These are phyloP conservation scores for Purpureocillium lavendulum DNA, from an alignment of 2,329 filamentous ascomycete species.

Conservation along the genomic window DNA sequence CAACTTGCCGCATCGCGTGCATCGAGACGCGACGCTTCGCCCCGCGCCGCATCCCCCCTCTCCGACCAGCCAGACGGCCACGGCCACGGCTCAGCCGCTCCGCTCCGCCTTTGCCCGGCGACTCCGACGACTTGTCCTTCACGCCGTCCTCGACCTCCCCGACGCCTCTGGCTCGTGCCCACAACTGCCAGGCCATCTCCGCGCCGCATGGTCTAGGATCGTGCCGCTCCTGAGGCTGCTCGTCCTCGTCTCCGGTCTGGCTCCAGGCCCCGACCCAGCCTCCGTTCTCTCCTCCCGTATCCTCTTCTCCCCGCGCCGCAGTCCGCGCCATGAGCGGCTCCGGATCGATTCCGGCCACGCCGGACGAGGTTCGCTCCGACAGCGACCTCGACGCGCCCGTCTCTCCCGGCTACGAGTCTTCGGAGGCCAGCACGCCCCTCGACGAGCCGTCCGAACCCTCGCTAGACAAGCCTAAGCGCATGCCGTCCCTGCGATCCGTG, in stretches of 20 bases:
- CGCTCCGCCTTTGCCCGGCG: no score
- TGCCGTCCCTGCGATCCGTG: constrained; percentile 51
- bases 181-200: not conserved
- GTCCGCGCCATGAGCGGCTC: constrained; percentile 15
- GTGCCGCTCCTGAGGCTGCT: not conserved
- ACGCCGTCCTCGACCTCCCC: no score
- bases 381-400: constrained; percentile 26
- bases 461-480: constrained; percentile 33
- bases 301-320: not conserved
- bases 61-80: no score
- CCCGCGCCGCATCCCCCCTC: no score
- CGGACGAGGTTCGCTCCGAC: constrained; percentile 33
- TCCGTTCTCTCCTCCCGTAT: no score
- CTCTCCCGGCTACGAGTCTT: constrained; percentile 38
- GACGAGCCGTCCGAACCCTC: constrained; percentile 25
- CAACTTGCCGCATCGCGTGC: no score
- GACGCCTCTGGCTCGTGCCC: no score
- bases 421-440: constrained; percentile 39
- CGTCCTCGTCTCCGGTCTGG: no score
- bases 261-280: no score
- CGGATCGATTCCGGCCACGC: constrained; percentile 34
- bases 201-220: constrained; percentile 4
- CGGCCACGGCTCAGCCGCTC: no score
- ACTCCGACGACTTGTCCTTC: no score
- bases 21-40: no score